Conservation (phyloP, 2,329 filamentous ascomycete genomes). For the Chaetomium olivaceum region DNA sequence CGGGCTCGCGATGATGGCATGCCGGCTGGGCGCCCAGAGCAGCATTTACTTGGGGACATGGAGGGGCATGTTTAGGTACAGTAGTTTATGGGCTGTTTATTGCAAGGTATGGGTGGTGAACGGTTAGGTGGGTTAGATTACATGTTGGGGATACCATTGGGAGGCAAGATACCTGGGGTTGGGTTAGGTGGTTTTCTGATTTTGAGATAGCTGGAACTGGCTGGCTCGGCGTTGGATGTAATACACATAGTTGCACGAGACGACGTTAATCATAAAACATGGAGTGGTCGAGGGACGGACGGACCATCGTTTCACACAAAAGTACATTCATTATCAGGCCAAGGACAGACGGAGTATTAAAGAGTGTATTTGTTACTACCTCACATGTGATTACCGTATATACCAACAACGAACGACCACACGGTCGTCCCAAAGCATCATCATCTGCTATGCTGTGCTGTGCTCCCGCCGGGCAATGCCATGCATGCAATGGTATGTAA, state of each 20-base stretch:
- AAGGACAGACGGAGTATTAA: background rate
- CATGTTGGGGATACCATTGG: background rate
- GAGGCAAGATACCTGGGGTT: background rate
- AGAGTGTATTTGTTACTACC: background rate
- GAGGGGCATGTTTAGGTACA: conserved; percentile 12
- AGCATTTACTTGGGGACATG: conserved; percentile 26
- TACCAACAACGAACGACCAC: background rate
- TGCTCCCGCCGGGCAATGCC: conserved; percentile 11
- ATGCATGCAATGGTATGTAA: background rate
- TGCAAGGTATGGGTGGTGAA: background rate
- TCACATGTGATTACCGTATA: background rate
- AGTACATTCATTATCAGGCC: background rate
- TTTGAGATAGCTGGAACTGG: background rate
- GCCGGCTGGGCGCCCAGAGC: conserved; percentile 15
- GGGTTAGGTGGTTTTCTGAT: background rate
- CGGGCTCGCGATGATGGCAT: background rate
- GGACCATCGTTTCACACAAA: background rate
- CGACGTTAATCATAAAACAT: background rate
- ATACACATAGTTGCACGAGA: background rate
- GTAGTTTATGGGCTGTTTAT: background rate
- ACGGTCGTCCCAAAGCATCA: conserved; percentile 1
- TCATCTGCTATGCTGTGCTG: conserved; percentile 10
- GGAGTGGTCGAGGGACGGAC: background rate
- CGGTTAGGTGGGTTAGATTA: background rate
- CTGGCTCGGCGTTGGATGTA: background rate